phyloP scores from a whole-genome alignment of 1,139 yeast genomes.

The Lodderomyces jiufengensis region DNA sequence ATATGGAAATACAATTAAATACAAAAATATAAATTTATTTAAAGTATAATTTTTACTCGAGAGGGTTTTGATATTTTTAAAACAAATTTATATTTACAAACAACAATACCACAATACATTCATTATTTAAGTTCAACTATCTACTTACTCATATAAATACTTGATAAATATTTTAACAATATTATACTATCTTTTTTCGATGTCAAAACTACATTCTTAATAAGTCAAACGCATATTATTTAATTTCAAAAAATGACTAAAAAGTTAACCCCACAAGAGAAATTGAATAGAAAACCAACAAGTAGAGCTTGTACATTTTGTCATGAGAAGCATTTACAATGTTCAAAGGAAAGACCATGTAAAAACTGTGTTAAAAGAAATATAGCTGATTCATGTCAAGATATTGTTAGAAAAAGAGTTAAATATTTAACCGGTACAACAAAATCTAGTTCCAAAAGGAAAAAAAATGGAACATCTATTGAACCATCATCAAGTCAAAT shows the following conservation, averaged over 20 bases:
- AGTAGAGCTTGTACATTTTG: constrained; percentile 69
- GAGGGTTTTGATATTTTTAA: too few relatives aligned
- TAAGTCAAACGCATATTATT: too few relatives aligned
- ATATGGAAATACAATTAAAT: too few relatives aligned
- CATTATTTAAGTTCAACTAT: too few relatives aligned
- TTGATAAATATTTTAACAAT: too few relatives aligned
- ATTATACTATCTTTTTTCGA: too few relatives aligned
- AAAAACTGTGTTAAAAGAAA: constrained; percentile 64
- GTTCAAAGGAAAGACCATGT: constrained; percentile 61
- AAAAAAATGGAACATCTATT: constrained; percentile 3
- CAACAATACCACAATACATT: too few relatives aligned
- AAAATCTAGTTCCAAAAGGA: constrained; percentile 7
- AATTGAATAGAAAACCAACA: constrained; percentile 55
- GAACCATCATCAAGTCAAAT: not conserved
- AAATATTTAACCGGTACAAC: constrained; percentile 28
- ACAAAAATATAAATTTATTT: too few relatives aligned
- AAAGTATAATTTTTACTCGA: too few relatives aligned
- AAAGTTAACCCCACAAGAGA: constrained; percentile 50
- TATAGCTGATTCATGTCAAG: constrained; percentile 51
- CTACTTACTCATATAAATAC: too few relatives aligned
- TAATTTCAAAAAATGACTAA: constrained; percentile 64
- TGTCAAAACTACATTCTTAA: too few relatives aligned
- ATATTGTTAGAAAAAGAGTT: constrained; percentile 58
- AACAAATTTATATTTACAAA: too few relatives aligned
- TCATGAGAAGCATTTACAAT: constrained; percentile 68